Evolutionary conservation across 169 alveolate species (phyloP).

Genomic region (Plasmodium reichenowi): DNA sequence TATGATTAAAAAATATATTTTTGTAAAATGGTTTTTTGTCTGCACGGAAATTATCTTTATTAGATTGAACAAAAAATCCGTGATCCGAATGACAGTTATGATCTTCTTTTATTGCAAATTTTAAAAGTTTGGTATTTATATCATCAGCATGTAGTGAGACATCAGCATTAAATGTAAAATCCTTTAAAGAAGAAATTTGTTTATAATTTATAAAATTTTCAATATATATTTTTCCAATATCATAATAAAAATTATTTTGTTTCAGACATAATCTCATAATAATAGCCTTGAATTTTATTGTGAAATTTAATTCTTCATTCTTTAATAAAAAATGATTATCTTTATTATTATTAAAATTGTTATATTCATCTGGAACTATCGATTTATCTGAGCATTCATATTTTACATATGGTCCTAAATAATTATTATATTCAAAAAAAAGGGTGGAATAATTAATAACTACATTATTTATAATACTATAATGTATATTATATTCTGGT

Average conservation of each 20-base stretch:
- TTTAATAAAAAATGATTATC: conserved; percentile 26
- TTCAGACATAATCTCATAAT: conserved; percentile 68
- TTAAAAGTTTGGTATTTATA: conserved; percentile 23
- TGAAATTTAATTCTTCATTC: conserved; percentile 27
- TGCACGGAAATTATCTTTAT: background rate
- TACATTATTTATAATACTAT: conserved; percentile 31
- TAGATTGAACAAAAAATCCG: conserved; percentile 29
- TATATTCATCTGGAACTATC: conserved; percentile 37
- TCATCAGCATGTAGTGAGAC: conserved; percentile 35
- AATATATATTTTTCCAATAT: conserved; percentile 48
- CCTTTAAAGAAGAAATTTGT: conserved; percentile 8
- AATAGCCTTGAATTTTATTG: conserved; percentile 16
- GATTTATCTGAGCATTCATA: conserved; percentile 48
- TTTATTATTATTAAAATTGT: conserved; percentile 12
- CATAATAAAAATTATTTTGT: conserved; percentile 25
- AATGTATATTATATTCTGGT: conserved; percentile 29
- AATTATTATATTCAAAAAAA: conserved; percentile 35
- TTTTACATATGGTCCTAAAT: conserved; percentile 52
- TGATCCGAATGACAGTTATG: conserved; percentile 41
- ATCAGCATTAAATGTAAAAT: conserved; percentile 15
- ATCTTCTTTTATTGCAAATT: conserved; percentile 70
- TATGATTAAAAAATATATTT: conserved; percentile 10
- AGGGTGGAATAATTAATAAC: conserved; percentile 11
- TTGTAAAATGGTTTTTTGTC: background rate
- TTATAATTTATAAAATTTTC: conserved; percentile 27